Evolutionary conservation across 768 basidiomycete genomes (phyloP).

Genomic region (Rickenella mellea): DNA sequence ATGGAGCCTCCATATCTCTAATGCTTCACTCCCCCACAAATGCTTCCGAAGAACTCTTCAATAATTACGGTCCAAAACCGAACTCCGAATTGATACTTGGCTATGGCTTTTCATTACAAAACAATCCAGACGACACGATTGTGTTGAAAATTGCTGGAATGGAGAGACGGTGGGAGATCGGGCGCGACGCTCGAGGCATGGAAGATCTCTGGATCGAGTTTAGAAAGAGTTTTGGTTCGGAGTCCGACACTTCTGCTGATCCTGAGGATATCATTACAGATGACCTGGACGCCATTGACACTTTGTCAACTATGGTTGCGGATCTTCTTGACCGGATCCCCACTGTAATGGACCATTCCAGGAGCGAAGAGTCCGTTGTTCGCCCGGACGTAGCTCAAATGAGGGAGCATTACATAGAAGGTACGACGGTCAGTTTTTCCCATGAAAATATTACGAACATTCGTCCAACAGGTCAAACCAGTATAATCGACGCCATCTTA

Average conservation of each 20-base stretch:
- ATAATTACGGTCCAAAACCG: conserved; percentile 89
- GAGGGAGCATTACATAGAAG: too few species aligned
- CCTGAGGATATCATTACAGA: conserved; percentile 18
- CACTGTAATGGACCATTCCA: too few species aligned
- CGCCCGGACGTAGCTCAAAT: too few species aligned
- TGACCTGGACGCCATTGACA: conserved; percentile 26
- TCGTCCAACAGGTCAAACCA: too few species aligned
- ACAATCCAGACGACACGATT: conserved; percentile 84
- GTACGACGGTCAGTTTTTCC: too few species aligned
- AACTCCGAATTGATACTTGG: conserved; percentile 86
- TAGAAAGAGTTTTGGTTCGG: conserved; percentile 18
- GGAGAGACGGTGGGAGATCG: conserved; percentile 27
- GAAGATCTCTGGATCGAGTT: conserved; percentile 57
- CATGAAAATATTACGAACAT: too few species aligned
- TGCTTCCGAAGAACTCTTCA: conserved; percentile 56
- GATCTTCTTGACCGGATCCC: conserved; percentile 43
- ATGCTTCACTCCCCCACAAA: conserved; percentile 37
- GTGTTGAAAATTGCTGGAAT: conserved; percentile 50
- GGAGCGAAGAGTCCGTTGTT: too few species aligned
- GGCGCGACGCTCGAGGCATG: conserved; percentile 42
- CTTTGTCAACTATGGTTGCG: conserved; percentile 60
- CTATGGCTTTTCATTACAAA: conserved; percentile 76
- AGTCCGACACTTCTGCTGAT: conserved; percentile 19
- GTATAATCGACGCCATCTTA: too few species aligned
- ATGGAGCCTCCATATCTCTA: conserved; percentile 45